A percentile compares a stretch with the other conserved stretches of the same genome.
Evolutionary conservation across 306 rosid genomes (phyloP).

Genomic region (Vachellia pachyceras): DNA sequence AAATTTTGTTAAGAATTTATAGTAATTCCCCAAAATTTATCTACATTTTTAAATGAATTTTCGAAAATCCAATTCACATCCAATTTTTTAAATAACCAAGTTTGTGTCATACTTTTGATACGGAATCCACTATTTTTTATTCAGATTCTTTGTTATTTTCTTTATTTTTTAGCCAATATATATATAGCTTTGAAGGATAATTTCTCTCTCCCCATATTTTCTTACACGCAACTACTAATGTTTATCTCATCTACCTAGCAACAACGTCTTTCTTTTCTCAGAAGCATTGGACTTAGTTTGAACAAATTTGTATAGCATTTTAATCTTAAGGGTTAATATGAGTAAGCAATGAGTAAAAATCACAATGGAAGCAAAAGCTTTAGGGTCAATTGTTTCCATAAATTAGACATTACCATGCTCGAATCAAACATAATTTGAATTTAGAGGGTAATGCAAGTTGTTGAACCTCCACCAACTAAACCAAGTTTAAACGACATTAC

Average conservation of each 20-base stretch:
- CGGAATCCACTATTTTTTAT: too few species aligned
- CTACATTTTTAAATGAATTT: background rate
- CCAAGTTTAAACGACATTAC: conserved; percentile 4
- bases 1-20: too few species aligned
- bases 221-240: background rate
- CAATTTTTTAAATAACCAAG: too few species aligned
- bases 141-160: too few species aligned
- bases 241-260: background rate
- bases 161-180: too few species aligned
- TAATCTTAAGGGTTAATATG: background rate
- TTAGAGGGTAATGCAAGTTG: background rate
- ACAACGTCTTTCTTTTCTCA: background rate
- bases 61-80: too few species aligned
- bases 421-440: background rate
- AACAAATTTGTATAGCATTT: background rate
- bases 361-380: background rate
- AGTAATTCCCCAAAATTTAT: too few species aligned
- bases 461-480: background rate
- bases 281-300: background rate
- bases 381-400: background rate
- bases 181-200: too few species aligned
- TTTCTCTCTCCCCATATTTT: background rate
- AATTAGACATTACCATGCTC: background rate
- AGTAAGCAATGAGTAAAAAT: background rate
- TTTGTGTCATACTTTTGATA: too few species aligned